A percentile compares a stretch with the other conserved stretches of the same genome.
phyloP scores from a whole-genome alignment of 2,329 filamentous ascomycete genomes.

The Decorospora gaudefroyi region DNA sequence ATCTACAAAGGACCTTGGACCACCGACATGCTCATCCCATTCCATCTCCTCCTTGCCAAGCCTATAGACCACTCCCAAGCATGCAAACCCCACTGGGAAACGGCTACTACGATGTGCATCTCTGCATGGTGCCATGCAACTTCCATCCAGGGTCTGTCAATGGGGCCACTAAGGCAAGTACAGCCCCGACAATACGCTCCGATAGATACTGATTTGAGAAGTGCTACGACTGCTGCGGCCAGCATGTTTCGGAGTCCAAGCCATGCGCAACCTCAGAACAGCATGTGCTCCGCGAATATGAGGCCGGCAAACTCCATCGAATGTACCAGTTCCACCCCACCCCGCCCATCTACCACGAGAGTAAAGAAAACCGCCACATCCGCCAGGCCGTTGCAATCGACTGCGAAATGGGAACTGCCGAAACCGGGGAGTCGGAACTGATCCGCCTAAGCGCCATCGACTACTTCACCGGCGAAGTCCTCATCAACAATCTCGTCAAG shows the following conservation, averaged over 20 bases:
- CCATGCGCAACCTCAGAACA: constrained; percentile 11
- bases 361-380: not conserved
- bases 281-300: constrained; percentile 10
- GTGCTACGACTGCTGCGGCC: constrained; percentile 18
- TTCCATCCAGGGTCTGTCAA: not conserved
- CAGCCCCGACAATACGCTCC: no score
- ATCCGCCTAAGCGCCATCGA: constrained; percentile 58
- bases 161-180: not conserved
- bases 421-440: constrained; percentile 54
- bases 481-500: constrained; percentile 58
- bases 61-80: not conserved
- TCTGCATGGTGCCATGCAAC: not conserved
- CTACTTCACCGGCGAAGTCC: constrained; percentile 55
- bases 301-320: constrained; percentile 11
- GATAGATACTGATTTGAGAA: not conserved
- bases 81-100: not conserved
- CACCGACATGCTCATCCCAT: not conserved
- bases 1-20: not conserved
- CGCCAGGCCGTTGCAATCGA: constrained; percentile 53
- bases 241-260: constrained; percentile 7
- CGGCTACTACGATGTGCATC: not conserved
- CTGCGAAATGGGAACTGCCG: constrained; percentile 60
- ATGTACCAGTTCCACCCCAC: constrained; percentile 19
- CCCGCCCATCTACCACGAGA: not conserved
- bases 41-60: not conserved